These are phyloP conservation scores for Cercophora sp. DNA, from an alignment of 495 filamentous ascomycete species.

Conservation along the genomic window DNA sequence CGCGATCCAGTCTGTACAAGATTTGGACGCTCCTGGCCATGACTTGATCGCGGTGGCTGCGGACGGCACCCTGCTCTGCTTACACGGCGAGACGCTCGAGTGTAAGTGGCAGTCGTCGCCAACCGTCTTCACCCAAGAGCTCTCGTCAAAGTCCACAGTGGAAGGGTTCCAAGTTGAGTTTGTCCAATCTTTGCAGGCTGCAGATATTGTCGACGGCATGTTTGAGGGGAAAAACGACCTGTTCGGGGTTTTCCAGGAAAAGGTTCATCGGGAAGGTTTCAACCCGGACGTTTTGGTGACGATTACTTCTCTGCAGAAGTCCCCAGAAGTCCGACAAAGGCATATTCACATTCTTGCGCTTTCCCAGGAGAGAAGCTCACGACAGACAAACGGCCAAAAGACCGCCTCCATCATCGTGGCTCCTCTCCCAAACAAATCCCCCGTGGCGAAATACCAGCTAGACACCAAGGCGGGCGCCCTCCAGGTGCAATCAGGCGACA, in stretches of 20 bases:
- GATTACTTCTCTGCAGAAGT: slow-evolving; percentile 29
- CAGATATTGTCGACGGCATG: slow-evolving; percentile 42
- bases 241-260: slow-evolving; percentile 36
- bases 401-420: slow-evolving; percentile 25
- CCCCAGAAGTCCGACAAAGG: slow-evolving; percentile 13
- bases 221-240: slow-evolving; percentile 37
- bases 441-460: slow-evolving; percentile 41
- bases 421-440: slow-evolving; percentile 20
- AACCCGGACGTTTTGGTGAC: slow-evolving; percentile 47
- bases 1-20: slow-evolving; percentile 5
- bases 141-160: slow-evolving; percentile 21
- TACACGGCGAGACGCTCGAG: slow-evolving; percentile 39
- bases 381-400: slow-evolving; percentile 17
- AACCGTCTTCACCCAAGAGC: slow-evolving; percentile 33
- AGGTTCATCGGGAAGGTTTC: slow-evolving; percentile 33
- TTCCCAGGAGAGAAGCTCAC: slow-evolving; percentile 26
- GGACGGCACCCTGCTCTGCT: slow-evolving; percentile 36
- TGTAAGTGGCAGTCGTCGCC: slow-evolving; percentile 37
- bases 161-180: slow-evolving; percentile 34
- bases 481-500: slow-evolving; percentile 43
- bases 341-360: slow-evolving; percentile 46
- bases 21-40: slow-evolving; percentile 15
- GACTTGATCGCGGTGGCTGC: slow-evolving; percentile 36
- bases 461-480: slow-evolving; percentile 54
- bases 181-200: slow-evolving; percentile 31